Base-by-base conservation (phyloP, 2,329 filamentous ascomycete species). In the Rosellinia necatrix region DNA sequence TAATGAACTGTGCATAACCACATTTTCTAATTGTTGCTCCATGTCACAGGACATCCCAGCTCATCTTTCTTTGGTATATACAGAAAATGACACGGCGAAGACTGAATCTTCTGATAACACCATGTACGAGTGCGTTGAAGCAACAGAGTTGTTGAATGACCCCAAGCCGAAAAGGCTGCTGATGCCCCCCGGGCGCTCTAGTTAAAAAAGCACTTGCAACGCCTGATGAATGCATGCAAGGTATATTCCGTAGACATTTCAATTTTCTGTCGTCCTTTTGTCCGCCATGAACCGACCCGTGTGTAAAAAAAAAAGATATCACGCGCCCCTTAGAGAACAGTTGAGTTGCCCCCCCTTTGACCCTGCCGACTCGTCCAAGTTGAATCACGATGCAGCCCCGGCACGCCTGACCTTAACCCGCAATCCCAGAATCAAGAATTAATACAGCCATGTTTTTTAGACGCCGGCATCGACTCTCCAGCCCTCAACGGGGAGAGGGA, bases 401-500 rank as follows among this genome's bases (percentile, higher is more conserved):
- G 43, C 41, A 47, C 47, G 49, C 46, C 56, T 59, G 53, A 34
- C 35, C 53, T 53, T 56, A 40, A 54, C 53, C 41, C 43, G 27
- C 52, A 48, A 52, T 40, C 17, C 27, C 29, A 54, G 10, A 57
- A 49, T n/a, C n/a, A n/a, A 30, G 32, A 49, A 17, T 41, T 19
- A 13, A 51, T 40, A 42, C 1, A 53, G n/a, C n/a, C n/a, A 48
- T 29, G 12, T 42, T 49, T 27, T 56, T 79, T 82, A 85, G 69
- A 85, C 74, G 64, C 81, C 81, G 58, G 82, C 82, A 66, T 85
- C 83, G 56, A 78, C 71, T 70, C 85, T 82, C 85, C 85, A 88
- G 70, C 85, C 85, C 80, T 88, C 85, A 63, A 96, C 87, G 59
- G 94, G 94, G 61, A 99, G 89, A 71, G 94, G 94, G 89, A 97